Base-by-base conservation (phyloP, 192 early-diverging fungal species). In the Jimgerdemannia lactiflua region DNA sequence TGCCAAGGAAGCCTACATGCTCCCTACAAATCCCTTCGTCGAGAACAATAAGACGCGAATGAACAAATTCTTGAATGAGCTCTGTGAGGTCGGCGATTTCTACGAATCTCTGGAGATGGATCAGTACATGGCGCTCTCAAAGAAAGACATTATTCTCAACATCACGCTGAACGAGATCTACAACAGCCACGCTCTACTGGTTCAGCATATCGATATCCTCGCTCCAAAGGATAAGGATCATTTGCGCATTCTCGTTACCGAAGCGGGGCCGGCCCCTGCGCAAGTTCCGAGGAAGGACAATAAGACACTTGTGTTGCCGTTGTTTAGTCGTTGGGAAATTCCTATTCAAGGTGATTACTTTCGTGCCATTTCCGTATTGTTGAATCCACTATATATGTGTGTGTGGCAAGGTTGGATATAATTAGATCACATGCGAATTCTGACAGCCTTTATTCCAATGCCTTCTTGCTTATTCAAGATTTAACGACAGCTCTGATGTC, bases 41-140 rank as follows among this genome's bases (percentile, higher is more conserved):
- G 97, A 98, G 68, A 81, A 83, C 70, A 95, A 99, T 85, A 93
- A 95, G 64, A 85, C 80, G 39, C 87, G 95, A 43, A 93, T 98
- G 80, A 93, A 95, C 77, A 84, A 83, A 81, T 99, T 99, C 80
- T 83, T 99, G 71, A 92, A 92, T 73, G 94, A 96, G 49, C 85
- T 99, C 69, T 97, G 96, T 78, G 96, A 98, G 86, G 94, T 95
- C 4, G 89, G 94, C 65, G 97, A 98, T 75, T 97, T 98, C 86
- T 97, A 95, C 80, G 96, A 98, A 76, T 91, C 93, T 42, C 80
- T 98, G 82, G 95, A 98, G 87, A 98, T 98, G 96, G 96, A 98
- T 82, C 96, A 98, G 84, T 97, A 98, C 75, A 94, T 97, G 80
- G 96, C 95, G 1, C 76, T 98, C 69, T 97, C 95, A 3, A 97